These are phyloP conservation scores for Arabidopsis hybrid DNA, from an alignment of 441 rosid genomes.

Conservation along the genomic window DNA sequence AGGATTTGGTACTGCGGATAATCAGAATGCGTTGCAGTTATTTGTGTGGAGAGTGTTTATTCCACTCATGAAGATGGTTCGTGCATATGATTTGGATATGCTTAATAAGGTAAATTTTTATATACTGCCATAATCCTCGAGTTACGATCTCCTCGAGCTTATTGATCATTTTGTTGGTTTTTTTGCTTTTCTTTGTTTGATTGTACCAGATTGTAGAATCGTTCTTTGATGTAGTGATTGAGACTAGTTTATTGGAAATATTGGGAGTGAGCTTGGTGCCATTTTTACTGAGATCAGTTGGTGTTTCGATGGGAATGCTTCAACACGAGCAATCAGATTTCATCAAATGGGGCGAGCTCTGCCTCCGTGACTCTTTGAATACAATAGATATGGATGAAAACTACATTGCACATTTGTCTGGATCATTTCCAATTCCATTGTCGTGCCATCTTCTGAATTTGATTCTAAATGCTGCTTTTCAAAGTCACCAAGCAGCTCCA, in stretches of 20 bases:
- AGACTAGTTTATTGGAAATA: constrained; percentile 63
- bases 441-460: constrained; percentile 74
- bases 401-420: constrained; percentile 43
- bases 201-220: constrained; percentile 67
- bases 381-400: constrained; percentile 45
- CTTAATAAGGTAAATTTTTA: constrained; percentile 65
- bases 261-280: constrained; percentile 79
- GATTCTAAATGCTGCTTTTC: constrained; percentile 65
- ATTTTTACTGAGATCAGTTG: constrained; percentile 69
- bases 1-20: constrained; percentile 50
- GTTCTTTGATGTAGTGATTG: constrained; percentile 66
- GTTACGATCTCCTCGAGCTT: constrained; percentile 22
- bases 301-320: constrained; percentile 61
- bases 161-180: constrained; percentile 25
- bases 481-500: constrained; percentile 48
- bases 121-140: constrained; percentile 11
- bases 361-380: constrained; percentile 40
- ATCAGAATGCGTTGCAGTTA: constrained; percentile 55
- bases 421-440: constrained; percentile 62
- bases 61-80: constrained; percentile 71
- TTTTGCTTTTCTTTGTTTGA: constrained; percentile 37
- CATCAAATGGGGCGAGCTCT: constrained; percentile 51
- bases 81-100: constrained; percentile 67
- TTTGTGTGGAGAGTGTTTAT: constrained; percentile 78
- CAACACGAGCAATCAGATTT: constrained; percentile 57